Evolutionary conservation across 73 alveolate genomes (phyloP), one percentile per base, ranked within the genome.

Genomic region (Blepharisma stoltei): DNA sequence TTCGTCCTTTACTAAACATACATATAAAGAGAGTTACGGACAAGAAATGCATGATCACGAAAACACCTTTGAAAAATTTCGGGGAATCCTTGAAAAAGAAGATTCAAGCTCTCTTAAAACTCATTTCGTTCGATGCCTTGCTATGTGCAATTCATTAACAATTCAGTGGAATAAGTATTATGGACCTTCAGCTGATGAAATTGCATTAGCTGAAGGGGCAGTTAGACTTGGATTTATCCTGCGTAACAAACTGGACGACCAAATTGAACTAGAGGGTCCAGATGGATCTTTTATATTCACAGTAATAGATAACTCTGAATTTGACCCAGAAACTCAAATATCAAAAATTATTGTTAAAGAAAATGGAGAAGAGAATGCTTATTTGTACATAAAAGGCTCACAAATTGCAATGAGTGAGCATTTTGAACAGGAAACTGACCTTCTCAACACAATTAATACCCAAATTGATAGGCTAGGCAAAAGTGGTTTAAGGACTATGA

Each of bases 401-500:
- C 46, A n/a, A 14, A 25, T 14, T 18, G 73, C 48, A 8, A 60
- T 60, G 73, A n/a, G 14, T 14, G 46, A n/a, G 38, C 73, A 14
- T 60, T 18, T 60, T 20, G 23, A 60, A 2, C 18, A 14, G 11
- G 14, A n/a, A 25, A 38, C 14, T 60, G 18, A 60, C 45, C 11
- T 25, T 20, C 11, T 14, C 1, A 20, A 2, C 23, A 25, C 18
- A 14, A 60, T 60, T 20, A 25, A 60, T 20, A 60, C 48, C 2
- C 38, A 60, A 8, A n/a, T 60, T 60, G 46, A 18, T 14, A 25
- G 23, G 11, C 14, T 60, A 38, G 23, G 23, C 4, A 38, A n/a
- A 60, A 60, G 23, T 20, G 73, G 73, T 14, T 38, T 60, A 14
- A 60, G 73, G 45, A 25, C 73, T 60, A 60, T 60, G 37, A 60